Base-by-base conservation (phyloP, 345 rosid species). In the Psidium friedrichsthalianum region DNA sequence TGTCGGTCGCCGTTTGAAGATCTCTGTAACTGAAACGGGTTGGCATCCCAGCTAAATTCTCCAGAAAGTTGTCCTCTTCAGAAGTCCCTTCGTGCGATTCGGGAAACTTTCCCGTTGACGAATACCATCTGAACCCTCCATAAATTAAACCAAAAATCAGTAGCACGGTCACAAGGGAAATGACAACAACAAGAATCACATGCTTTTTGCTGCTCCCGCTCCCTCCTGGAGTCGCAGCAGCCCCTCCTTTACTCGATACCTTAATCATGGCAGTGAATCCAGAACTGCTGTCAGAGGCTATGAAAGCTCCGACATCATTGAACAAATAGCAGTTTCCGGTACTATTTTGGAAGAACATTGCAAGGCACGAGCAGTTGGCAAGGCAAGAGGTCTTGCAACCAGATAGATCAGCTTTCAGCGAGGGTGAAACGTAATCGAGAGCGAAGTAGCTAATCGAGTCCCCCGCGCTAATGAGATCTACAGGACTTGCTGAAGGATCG, bases 1-100 rank as follows among this genome's bases (percentile, higher is more conserved):
- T 91, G 86, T 93, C 90, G 6, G 99, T 97, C 16, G 99, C 98
- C 8, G 89, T 87, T 88, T 91, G 95, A 84, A 97, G 98, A 85
- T 97, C 98, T 82, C 80, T 90, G 92, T 93, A 95, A 85, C 90
- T 90, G 83, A 92, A 97, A 40, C 98, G 92, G 22, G 84, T 51
- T 40, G 93, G 91, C 90, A 88, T 87, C 20, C 91, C 90, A 0
- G 90, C 82, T 20, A 92, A 22, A 40, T 61, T 87, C 27, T 74
- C 91, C 90, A 87, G 86, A 83, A 92, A 89, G 64, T 86, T 82
- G 51, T 92, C 92, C 82, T 85, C 90, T 61, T 92, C 93, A 42
- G 86, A 86, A 52, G 80, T 58, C 44, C 86, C 91, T 22, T 42
- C 40, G 2, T 13, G 84, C 29, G 91, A 52, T 84, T 85, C 88